Percentiles rank a stretch among this genome's conserved stretches.
Conservation (phyloP, 805 yeast genomes). For the Suhomyces prunicola region DNA sequence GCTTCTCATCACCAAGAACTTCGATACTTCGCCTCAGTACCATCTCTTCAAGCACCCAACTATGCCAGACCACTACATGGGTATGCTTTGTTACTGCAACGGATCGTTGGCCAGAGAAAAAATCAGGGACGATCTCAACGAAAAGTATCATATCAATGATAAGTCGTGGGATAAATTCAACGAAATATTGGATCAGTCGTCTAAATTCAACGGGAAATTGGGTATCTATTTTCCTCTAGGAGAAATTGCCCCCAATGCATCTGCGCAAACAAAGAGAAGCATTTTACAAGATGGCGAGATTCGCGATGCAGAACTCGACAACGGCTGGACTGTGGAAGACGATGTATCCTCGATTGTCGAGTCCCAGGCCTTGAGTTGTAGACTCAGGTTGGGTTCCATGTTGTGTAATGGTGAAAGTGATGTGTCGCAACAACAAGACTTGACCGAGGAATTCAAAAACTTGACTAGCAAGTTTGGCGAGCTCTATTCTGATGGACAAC, state of each 20-base stretch:
- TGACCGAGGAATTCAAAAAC: slow-evolving; percentile 21
- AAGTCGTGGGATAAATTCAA: slow-evolving; percentile 63
- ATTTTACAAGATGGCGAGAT: slow-evolving; percentile 31
- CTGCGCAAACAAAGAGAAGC: slow-evolving; percentile 59
- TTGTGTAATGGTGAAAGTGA: slow-evolving; percentile 35
- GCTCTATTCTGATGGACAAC: slow-evolving; percentile 48
- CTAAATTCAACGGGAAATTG: slow-evolving; percentile 43
- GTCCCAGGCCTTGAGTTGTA: slow-evolving; percentile 81
- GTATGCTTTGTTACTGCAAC: slow-evolving; percentile 91
- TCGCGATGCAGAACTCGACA: slow-evolving; percentile 16
- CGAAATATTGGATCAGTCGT: slow-evolving; percentile 42
- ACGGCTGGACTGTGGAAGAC: slow-evolving; percentile 46
- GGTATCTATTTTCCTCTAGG: slow-evolving; percentile 86
- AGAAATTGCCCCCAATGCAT: slow-evolving; percentile 85
- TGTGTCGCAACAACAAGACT: background rate
- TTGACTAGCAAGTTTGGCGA: slow-evolving; percentile 36
- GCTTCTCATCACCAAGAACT: slow-evolving; percentile 72
- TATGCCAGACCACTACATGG: slow-evolving; percentile 74
- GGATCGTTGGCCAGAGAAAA: slow-evolving; percentile 85
- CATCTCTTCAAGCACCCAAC: slow-evolving; percentile 89
- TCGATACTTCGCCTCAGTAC: slow-evolving; percentile 74
- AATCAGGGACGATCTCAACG: slow-evolving; percentile 61
- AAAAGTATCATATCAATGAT: slow-evolving; percentile 30
- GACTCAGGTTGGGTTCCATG: slow-evolving; percentile 77
- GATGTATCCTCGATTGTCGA: slow-evolving; percentile 81